A percentile compares a stretch with the other conserved stretches of the same genome.
Evolutionary conservation across 441 rosid genomes (phyloP).

Genomic region (Syzygium malaccense): DNA sequence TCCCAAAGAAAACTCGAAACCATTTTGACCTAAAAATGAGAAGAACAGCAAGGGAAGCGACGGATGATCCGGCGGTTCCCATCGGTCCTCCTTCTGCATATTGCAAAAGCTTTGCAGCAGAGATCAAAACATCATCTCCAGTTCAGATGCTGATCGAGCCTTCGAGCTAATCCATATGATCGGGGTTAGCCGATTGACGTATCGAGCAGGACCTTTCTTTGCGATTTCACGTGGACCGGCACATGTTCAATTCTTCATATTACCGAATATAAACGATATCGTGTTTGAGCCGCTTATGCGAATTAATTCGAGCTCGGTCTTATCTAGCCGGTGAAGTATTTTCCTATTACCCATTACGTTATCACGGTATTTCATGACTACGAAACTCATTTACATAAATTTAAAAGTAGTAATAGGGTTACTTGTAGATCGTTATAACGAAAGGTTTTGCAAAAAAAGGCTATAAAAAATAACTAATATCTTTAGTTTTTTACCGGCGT

Average conservation of each 20-base stretch:
- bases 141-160: neutral
- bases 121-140: neutral
- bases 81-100: neutral
- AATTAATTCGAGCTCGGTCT: neutral
- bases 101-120: neutral
- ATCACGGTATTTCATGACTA: neutral
- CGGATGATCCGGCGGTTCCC: neutral
- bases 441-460: neutral
- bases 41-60: neutral
- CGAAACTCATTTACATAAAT: neutral
- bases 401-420: neutral
- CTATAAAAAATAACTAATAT: neutral
- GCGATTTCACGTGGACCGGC: neutral
- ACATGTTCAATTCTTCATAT: neutral
- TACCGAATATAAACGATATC: neutral
- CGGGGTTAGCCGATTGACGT: neutral
- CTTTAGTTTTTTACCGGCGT: neutral
- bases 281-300: neutral
- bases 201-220: neutral
- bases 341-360: neutral
- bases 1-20: neutral
- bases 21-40: neutral
- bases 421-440: neutral
- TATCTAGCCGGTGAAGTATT: neutral
- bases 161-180: neutral